Conservation (phyloP, 2,329 filamentous ascomycete genomes). For the Lasiodiplodia sp. region DNA sequence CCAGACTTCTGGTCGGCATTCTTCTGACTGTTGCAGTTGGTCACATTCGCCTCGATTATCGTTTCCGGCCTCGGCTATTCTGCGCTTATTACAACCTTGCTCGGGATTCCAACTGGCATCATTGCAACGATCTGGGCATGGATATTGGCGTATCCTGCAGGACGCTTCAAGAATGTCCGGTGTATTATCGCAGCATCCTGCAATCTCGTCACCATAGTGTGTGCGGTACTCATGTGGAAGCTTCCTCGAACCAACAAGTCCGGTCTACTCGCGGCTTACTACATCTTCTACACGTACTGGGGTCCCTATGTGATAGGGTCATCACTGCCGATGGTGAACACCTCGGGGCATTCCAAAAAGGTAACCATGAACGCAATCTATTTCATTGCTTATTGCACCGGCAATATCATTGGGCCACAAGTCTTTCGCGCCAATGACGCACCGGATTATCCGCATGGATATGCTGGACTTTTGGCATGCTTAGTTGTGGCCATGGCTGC, state of each 20-base stretch:
- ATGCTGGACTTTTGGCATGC: constrained; percentile 31
- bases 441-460: constrained; percentile 46
- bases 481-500: constrained; percentile 31
- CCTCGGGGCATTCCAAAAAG: constrained; percentile 51
- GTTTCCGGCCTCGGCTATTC: constrained; percentile 50
- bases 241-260: constrained; percentile 44
- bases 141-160: constrained; percentile 41
- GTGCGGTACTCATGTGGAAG: constrained; percentile 41
- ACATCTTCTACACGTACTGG: constrained; percentile 52
- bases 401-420: constrained; percentile 53
- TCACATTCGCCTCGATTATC: constrained; percentile 49
- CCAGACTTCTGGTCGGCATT: no score
- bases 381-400: constrained; percentile 50
- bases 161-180: constrained; percentile 40
- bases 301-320: constrained; percentile 42
- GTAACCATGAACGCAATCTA: constrained; percentile 48
- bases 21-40: constrained; percentile 32
- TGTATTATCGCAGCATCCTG: constrained; percentile 43
- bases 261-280: constrained; percentile 51
- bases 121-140: constrained; percentile 44
- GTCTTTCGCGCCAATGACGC: constrained; percentile 50
- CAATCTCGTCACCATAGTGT: constrained; percentile 41
- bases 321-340: constrained; percentile 43
- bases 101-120: constrained; percentile 47
- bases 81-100: constrained; percentile 43